These are phyloP conservation scores for Cytospora piceae DNA, from an alignment of 2,329 filamentous ascomycete species.

Conservation along the genomic window DNA sequence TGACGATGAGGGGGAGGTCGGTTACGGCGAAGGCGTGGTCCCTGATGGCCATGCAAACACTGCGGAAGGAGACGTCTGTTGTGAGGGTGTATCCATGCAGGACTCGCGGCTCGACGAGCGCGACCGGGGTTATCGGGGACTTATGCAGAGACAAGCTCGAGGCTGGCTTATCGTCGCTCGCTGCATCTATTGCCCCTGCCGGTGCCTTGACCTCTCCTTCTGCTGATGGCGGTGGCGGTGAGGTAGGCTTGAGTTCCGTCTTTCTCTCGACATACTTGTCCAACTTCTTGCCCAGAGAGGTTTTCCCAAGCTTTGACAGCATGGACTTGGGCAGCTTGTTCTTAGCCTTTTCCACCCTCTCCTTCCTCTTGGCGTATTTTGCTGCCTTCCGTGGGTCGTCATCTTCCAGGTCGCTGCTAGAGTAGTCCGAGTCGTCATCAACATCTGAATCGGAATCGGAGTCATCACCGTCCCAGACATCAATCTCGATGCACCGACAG, in stretches of 20 bases:
- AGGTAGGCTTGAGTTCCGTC: slow-evolving; percentile 28
- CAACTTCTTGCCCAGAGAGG: slow-evolving; percentile 49
- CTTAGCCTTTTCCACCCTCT: slow-evolving; percentile 65
- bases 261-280: slow-evolving; percentile 42
- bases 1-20: slow-evolving; percentile 88
- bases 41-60: slow-evolving; percentile 79
- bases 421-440: slow-evolving; percentile 63
- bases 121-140: slow-evolving; percentile 34
- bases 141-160: slow-evolving; percentile 25
- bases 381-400: slow-evolving; percentile 55
- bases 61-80: slow-evolving; percentile 82
- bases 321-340: slow-evolving; percentile 55
- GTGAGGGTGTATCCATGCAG: slow-evolving; percentile 91
- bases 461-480: slow-evolving; percentile 90
- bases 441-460: slow-evolving; percentile 54
- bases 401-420: slow-evolving; percentile 56
- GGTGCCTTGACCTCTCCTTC: slow-evolving; percentile 3
- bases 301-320: slow-evolving; percentile 51
- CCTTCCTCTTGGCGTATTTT: slow-evolving; percentile 60
- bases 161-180: neutral
- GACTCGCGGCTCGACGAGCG: slow-evolving; percentile 70
- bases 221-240: slow-evolving; percentile 6
- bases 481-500: slow-evolving; percentile 90
- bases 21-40: slow-evolving; percentile 76
- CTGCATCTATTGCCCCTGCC: neutral